Base-by-base conservation (phyloP, 1,284 basidiomycete species). In the Trichosporon sp. region DNA sequence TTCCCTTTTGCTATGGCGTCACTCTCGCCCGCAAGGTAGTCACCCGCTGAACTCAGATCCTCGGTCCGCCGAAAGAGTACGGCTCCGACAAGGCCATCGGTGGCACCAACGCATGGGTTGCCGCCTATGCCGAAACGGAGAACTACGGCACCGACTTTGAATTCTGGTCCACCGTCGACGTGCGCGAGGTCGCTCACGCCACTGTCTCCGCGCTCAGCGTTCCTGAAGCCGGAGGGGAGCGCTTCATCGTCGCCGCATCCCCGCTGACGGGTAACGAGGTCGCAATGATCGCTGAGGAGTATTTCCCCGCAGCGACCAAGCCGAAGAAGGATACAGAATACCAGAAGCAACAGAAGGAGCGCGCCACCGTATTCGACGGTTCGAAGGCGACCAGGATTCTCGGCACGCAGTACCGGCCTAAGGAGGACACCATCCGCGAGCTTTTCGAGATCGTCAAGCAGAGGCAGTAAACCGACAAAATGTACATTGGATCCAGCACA, bases 161-260 rank as follows among this genome's bases (percentile, higher is more conserved):
- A 27, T 33, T 52, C 23, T 63, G 52, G 49, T 54, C 54, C 13
- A 32, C 21, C 3, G 65, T 61, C 23, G 59, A 66, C 57, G 65
- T 61, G 11, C 59, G 65, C 56, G 65, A 66, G 13, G 65, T 66
- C 34, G 61, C 62, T 16, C 9, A 32, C 23, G 65, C 57, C 0
- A 32, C 29, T 1, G 65, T 61, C 14, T 11, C 11, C 9, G 59
- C 62, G 13, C 31, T 66, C 25, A n/a, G 16, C 7, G 44, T 29
- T 2, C 46, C 44, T 6, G 46, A 52, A 7, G 88, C 88, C 0
- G 84, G 82, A 1, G 86, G 85, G 0, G 79, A 89, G 67, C 82
- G 89, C 0, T 85, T 87, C 72, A 82, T 88, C 69, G 65, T 84
- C 56, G 76, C 74, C 33, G 76, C 71, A 4, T 84, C 78, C 44